Evolutionary conservation across 768 basidiomycete species (phyloP).

Genomic region (Crepidotus variabilis): DNA sequence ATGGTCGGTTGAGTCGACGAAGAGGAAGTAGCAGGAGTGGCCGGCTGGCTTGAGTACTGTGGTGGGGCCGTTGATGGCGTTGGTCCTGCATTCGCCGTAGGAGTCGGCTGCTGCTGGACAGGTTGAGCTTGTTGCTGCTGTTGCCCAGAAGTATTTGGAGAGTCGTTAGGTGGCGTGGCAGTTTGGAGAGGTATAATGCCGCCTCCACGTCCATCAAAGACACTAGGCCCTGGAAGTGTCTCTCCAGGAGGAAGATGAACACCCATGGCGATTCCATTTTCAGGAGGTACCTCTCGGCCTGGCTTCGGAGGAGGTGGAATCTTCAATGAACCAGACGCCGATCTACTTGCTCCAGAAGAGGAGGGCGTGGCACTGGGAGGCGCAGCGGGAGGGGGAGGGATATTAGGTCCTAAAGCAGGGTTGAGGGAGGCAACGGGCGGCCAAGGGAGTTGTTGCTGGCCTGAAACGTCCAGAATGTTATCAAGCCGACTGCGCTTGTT

Average conservation of each 20-base stretch:
- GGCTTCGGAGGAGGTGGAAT: conserved; percentile 19
- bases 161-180: conserved; percentile 14
- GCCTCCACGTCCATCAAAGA: conserved; percentile 29
- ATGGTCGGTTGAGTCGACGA: neutral
- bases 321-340: neutral
- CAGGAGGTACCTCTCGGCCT: conserved; percentile 2
- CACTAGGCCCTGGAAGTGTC: conserved; percentile 22
- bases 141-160: conserved; percentile 14
- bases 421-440: conserved; percentile 31
- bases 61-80: conserved; percentile 3
- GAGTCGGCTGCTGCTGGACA: conserved; percentile 3
- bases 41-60: conserved; percentile 4
- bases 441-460: conserved; percentile 19
- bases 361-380: conserved; percentile 1
- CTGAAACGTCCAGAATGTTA: conserved; percentile 15
- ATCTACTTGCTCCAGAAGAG: neutral
- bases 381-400: conserved; percentile 32
- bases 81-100: neutral
- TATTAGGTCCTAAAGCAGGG: conserved; percentile 26
- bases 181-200: conserved; percentile 21
- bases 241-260: conserved; percentile 1
- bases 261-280: conserved; percentile 3
- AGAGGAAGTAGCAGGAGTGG: neutral
- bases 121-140: conserved; percentile 16
- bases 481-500: conserved; percentile 34